Percentiles rank a stretch among this genome's conserved stretches.
Conservation (phyloP, 768 basidiomycete species). For the Lepiota venenata region DNA sequence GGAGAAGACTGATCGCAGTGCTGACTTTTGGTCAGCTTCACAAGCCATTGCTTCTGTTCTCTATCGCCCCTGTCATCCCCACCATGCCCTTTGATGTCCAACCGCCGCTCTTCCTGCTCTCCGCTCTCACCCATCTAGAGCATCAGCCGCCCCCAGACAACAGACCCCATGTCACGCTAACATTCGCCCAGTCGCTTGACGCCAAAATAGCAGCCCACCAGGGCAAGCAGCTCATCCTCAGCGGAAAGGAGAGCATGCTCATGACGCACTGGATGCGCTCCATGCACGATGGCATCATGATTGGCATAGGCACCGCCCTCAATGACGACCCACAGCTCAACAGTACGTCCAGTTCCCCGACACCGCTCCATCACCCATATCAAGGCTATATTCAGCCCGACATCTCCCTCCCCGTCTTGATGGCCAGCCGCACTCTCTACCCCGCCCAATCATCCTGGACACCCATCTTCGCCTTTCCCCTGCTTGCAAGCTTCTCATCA, state of each 20-base stretch:
- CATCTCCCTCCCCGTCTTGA: constrained; percentile 47
- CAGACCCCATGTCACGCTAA: constrained; percentile 69
- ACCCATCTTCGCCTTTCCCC: constrained; percentile 61
- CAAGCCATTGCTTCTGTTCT: background rate
- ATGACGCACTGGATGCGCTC: constrained; percentile 98
- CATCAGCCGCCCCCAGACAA: constrained; percentile 13
- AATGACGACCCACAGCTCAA: constrained; percentile 97
- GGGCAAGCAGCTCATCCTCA: constrained; percentile 76
- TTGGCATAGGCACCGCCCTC: constrained; percentile 86
- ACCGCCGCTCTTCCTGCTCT: constrained; percentile 16
- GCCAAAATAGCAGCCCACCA: constrained; percentile 79
- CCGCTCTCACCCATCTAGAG: constrained; percentile 21
- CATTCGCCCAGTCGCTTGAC: constrained; percentile 86
- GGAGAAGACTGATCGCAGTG: background rate
- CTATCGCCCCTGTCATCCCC: background rate
- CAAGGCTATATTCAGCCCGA: constrained; percentile 39
- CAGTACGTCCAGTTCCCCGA: constrained; percentile 41
- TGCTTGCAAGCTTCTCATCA: constrained; percentile 67
- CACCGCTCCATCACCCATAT: background rate
- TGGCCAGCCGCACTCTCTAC: constrained; percentile 42
- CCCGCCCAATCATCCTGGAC: constrained; percentile 86
- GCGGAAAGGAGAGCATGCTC: constrained; percentile 81
- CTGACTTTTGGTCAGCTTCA: too few species aligned
- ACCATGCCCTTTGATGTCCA: background rate
- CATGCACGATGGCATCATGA: constrained; percentile 89